Evolutionary conservation across 306 rosid genomes (phyloP), one percentile per base, ranked within the genome.

Genomic region (Sicyos edulis): DNA sequence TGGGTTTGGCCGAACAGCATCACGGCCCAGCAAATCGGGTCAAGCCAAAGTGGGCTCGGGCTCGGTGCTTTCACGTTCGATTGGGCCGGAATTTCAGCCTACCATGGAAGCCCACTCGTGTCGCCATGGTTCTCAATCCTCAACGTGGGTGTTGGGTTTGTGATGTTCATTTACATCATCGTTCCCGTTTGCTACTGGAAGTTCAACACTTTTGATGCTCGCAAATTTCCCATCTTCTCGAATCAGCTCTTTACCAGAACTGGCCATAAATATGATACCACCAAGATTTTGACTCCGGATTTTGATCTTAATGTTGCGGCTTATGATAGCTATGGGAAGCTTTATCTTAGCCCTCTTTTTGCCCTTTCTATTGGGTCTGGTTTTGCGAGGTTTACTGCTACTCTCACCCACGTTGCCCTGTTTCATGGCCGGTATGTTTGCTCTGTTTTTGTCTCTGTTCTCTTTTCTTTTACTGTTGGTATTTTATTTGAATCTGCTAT

Each of bases 291-390:
- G 82, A 89, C 95, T 6, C 80, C 84, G 6, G 75, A 91, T 15
- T 87, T 50, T 66, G 95, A 93, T 15, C 98, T 93, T 4, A 75
- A 93, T 19, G 8, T 90, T 52, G 76, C 76, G 65, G 96, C 96
- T 67, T 93, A 93, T 83, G 61, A 93, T 79, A 85, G 76, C 26
- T 93, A 93, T 57, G 81, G 97, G 74, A 93, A 93, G 86, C 86
- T 93, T 60, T 93, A 87, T 85, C 97, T 93, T 17, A 91, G 97
- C 76, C 98, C 98, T 44, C 89, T 93, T 15, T 93, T 93, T 17
- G 98, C 98, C 2, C 83, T 93, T 60, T 93, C 98, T 47, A 91
- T 93, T n/a, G 98, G 92, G 16, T 93, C 98, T n/a, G 98, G 98
- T 57, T 93, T 93, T 44, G 96, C 96, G 29, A 88, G 98, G 78